Base-by-base conservation (phyloP, 1,139 yeast genomes). In the Suhomyces ambrosiae region DNA sequence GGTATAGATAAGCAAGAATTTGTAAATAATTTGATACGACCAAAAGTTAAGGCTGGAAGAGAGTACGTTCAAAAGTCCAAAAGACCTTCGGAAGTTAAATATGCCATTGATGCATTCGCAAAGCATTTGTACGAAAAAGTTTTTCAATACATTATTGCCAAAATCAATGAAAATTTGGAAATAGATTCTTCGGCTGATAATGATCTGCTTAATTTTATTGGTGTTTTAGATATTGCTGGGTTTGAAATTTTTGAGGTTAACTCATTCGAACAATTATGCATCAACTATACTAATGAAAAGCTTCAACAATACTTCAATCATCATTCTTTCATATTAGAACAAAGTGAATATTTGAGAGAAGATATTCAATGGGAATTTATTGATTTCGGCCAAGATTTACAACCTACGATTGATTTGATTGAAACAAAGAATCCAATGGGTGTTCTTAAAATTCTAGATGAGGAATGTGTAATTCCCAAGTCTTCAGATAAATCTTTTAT, bases 221-320 rank as follows among this genome's bases (percentile, higher is more conserved):
- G 99, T 2, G 94, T 94, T 3, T 69, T 92, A 42, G 99, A 92
- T 69, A 94, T 92, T 53, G 97, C 97, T 0, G 99, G 98, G 6
- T 94, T 92, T 63, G 99, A 94, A 64, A 92, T 92, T 42, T 94
- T 94, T 58, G 82, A 87, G 41, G 76, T 77, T 43, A 94, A 94
- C 57, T 87, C 96, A 1, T 92, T 94, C 59, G 99, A 94, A 60
- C 99, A 94, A 62, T 74, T 94, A 30, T 92, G 98, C 63, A 94
- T 94, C 57, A 94, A 94, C 56, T 92, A 87, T 59, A 92, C 98
- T 33, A 94, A 94, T 61, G 99, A 94, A 62, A 89, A 87, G 56
- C 71, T 94, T 31, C 98, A 94, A 61, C 98, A 94, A 60, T 92
- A 89, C 56, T 94, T 94, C 74, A 94, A 94, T 57, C 98, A 94